A percentile compares a stretch with the other conserved stretches of the same genome.
phyloP scores from a whole-genome alignment of 2,329 filamentous ascomycete genomes.

The Stagonosporopsis cucurbitacearum region DNA sequence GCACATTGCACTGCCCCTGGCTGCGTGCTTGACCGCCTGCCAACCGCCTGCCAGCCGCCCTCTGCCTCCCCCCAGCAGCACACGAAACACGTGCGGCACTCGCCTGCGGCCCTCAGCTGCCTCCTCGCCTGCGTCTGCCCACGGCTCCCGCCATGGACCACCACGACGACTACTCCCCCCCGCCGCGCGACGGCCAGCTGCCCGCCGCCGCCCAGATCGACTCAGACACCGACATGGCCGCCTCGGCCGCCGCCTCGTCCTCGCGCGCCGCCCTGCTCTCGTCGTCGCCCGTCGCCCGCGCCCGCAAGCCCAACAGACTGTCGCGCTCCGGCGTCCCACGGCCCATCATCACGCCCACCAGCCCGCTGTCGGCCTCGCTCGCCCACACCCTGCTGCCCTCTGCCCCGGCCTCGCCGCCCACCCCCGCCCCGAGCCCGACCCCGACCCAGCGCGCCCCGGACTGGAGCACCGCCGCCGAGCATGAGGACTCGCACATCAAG shows the following conservation, averaged over 20 bases:
- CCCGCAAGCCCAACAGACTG: slow-evolving; percentile 49
- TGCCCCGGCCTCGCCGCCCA: slow-evolving; percentile 69
- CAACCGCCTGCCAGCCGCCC: slow-evolving; percentile 12
- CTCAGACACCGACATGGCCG: slow-evolving; percentile 47
- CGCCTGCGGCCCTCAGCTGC: neutral
- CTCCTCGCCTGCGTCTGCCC: neutral
- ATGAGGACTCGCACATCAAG: slow-evolving; percentile 82
- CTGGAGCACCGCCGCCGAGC: slow-evolving; percentile 78
- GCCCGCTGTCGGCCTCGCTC: slow-evolving; percentile 57
- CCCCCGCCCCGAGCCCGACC: slow-evolving; percentile 70
- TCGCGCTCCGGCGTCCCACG: slow-evolving; percentile 52
- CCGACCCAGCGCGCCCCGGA: slow-evolving; percentile 69
- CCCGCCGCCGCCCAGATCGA: slow-evolving; percentile 31
- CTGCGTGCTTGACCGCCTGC: slow-evolving; percentile 19
- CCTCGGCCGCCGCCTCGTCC: slow-evolving; percentile 43
- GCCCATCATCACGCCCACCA: slow-evolving; percentile 59
- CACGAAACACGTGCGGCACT: slow-evolving; percentile 15
- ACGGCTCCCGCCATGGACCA: slow-evolving; percentile 35
- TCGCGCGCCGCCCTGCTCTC: slow-evolving; percentile 44
- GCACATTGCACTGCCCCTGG: slow-evolving; percentile 2
- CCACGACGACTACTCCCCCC: slow-evolving; percentile 43
- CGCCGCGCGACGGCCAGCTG: slow-evolving; percentile 23
- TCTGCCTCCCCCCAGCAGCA: slow-evolving; percentile 9
- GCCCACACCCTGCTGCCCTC: slow-evolving; percentile 68
- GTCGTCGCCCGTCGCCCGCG: slow-evolving; percentile 43